These are phyloP conservation scores for Blastobotrys apis DNA, from an alignment of 1,139 yeast genomes.

Conservation along the genomic window DNA sequence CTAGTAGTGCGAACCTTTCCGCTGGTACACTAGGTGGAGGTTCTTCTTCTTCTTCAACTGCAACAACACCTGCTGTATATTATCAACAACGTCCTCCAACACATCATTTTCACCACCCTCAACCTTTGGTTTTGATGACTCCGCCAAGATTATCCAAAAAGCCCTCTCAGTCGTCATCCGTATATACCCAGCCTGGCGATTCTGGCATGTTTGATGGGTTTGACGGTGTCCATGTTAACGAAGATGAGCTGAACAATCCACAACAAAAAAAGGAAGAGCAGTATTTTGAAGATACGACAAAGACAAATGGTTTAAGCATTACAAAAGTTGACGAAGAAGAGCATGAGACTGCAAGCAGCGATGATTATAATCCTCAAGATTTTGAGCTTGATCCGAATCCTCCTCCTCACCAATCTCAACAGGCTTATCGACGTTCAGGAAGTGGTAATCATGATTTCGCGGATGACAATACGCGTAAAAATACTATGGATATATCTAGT, in stretches of 20 bases:
- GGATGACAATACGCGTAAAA: no score
- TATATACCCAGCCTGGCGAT: not conserved
- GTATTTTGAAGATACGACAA: not conserved
- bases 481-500: no score
- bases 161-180: constrained; percentile 5
- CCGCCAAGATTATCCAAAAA: constrained; percentile 20
- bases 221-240: constrained; percentile 26
- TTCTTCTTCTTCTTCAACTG: not conserved
- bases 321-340: not conserved
- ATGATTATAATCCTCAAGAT: no score
- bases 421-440: no score
- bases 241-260: not conserved
- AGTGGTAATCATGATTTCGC: no score
- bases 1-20: no score
- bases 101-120: constrained; percentile 7
- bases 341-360: not conserved
- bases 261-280: not conserved
- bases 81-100: constrained; percentile 1
- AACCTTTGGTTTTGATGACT: constrained; percentile 20
- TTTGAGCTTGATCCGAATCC: no score
- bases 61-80: not conserved
- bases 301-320: no score
- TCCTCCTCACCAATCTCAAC: no score
- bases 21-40: not conserved
- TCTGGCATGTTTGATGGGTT: constrained; percentile 22